Evolutionary conservation across 2,329 filamentous ascomycete species (phyloP).

Genomic region (Cercospora citrullina): DNA sequence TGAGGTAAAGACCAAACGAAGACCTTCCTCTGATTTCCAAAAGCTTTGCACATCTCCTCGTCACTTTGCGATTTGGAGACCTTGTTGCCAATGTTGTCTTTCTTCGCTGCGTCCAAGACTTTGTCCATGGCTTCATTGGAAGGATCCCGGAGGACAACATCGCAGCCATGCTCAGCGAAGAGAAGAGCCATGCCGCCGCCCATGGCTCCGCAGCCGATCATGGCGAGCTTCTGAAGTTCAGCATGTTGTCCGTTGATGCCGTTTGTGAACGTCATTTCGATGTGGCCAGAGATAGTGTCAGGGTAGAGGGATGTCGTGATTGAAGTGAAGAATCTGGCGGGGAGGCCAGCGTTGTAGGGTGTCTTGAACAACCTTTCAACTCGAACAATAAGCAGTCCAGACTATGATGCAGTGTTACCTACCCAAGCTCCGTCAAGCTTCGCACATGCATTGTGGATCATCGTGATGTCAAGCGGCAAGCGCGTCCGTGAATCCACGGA

Average conservation of each 20-base stretch:
- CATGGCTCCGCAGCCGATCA: conserved; percentile 61
- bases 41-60: conserved; percentile 48
- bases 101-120: conserved; percentile 45
- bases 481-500: not conserved
- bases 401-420: not conserved
- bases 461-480: conserved; percentile 18
- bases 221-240: conserved; percentile 49
- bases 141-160: conserved; percentile 58
- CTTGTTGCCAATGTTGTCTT: conserved; percentile 42
- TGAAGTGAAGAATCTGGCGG: not conserved
- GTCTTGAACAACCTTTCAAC: not conserved
- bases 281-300: not conserved
- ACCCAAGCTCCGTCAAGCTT: conserved; percentile 12
- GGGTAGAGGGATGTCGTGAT: not conserved
- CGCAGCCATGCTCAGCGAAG: conserved; percentile 57
- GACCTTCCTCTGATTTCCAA: conserved; percentile 38
- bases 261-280: conserved; percentile 1
- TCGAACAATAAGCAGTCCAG: not conserved
- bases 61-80: conserved; percentile 50
- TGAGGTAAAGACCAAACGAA: conserved; percentile 40
- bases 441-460: conserved; percentile 9
- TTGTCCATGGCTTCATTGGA: conserved; percentile 51
- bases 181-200: conserved; percentile 61
- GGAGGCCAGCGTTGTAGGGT: not conserved
- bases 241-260: conserved; percentile 19